Evolutionary conservation across 179 eudicot species (phyloP).

Genomic region (Spergularia azorica): DNA sequence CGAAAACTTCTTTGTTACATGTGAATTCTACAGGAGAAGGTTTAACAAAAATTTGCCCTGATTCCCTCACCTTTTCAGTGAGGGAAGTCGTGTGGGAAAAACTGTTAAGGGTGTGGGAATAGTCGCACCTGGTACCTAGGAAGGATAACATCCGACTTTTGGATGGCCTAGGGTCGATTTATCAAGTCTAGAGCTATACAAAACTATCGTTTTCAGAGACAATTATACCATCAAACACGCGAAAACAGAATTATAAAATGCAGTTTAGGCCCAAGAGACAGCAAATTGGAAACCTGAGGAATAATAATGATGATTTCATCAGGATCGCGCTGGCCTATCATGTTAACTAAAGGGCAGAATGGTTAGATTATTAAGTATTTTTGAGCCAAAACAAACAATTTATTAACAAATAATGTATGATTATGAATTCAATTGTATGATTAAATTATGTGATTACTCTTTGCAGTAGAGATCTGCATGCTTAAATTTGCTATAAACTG

Average conservation of each 20-base stretch:
- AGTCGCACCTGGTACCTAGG: no score
- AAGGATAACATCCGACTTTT: no score
- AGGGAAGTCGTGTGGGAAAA: neutral
- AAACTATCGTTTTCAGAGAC: neutral
- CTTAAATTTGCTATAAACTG: neutral
- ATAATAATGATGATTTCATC: constrained; percentile 3
- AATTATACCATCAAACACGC: neutral
- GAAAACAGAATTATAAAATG: neutral
- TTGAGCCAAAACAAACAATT: neutral
- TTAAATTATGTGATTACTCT: no score
- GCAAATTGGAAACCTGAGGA: neutral
- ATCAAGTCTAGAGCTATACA: no score
- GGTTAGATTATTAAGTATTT: neutral
- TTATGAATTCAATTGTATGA: neutral
- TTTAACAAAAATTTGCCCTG: neutral
- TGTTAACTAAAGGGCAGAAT: constrained; percentile 11
- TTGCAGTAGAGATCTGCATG: neutral
- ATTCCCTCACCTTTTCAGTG: neutral
- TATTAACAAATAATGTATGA: neutral
- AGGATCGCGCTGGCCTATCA: constrained; percentile 6
- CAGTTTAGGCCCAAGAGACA: neutral
- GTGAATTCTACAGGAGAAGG: neutral
- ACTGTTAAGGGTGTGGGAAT: no score
- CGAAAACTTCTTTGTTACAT: neutral
- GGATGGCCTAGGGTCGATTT: no score